These are phyloP conservation scores for Sarcomyxa edulis DNA, from an alignment of 768 basidiomycete species.

Conservation along the genomic window DNA sequence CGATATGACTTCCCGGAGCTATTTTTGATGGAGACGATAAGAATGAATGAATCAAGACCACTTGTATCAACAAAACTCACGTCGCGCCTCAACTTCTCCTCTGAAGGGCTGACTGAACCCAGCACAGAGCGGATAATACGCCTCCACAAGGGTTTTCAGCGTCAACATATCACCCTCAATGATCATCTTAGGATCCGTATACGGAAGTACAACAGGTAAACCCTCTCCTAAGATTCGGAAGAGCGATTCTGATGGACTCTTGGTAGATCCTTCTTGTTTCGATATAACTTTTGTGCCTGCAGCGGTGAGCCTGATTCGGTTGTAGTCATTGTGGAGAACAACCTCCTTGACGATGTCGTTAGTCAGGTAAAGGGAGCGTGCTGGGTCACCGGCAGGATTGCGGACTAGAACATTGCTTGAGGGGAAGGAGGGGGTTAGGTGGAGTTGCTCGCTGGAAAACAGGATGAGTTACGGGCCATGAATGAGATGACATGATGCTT, in stretches of 20 bases:
- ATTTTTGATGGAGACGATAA: constrained; percentile 1
- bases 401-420: constrained; percentile 76
- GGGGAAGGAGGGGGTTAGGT: constrained; percentile 70
- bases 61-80: constrained; percentile 35
- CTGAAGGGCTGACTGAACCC: constrained; percentile 60
- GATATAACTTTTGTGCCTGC: constrained; percentile 94
- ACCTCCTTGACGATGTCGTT: constrained; percentile 83
- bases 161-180: constrained; percentile 49
- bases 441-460: constrained; percentile 57
- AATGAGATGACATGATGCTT: constrained; percentile 20
- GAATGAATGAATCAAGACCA: background rate
- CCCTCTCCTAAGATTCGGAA: constrained; percentile 86
- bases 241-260: constrained; percentile 47
- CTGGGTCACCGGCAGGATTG: constrained; percentile 67
- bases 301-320: constrained; percentile 78
- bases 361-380: constrained; percentile 82
- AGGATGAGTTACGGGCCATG: background rate
- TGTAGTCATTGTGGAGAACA: constrained; percentile 76
- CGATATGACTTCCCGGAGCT: constrained; percentile 72
- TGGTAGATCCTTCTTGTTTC: constrained; percentile 77
- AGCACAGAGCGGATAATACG: constrained; percentile 76
- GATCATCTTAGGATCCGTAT: constrained; percentile 60
- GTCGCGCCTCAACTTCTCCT: constrained; percentile 40
- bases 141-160: constrained; percentile 62
- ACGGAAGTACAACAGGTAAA: constrained; percentile 78